Evolutionary conservation across 2,329 filamentous ascomycete species (phyloP).

Genomic region (Trichoderma sp.): DNA sequence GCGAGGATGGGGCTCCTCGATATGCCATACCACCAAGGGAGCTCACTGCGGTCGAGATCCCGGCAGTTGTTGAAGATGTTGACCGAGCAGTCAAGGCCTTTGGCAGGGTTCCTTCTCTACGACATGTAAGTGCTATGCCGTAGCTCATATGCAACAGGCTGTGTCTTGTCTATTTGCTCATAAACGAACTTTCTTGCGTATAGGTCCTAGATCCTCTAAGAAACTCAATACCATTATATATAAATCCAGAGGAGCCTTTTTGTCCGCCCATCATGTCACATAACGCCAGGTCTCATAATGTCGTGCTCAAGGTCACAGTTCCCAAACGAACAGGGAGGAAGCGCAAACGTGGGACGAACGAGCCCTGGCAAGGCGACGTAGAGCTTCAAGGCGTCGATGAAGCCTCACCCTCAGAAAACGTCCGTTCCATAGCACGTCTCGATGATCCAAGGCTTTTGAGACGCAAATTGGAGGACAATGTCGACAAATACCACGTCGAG

Average conservation of each 20-base stretch:
- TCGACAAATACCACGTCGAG: conserved; percentile 63
- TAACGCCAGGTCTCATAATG: conserved; percentile 73
- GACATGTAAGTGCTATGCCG: conserved; percentile 34
- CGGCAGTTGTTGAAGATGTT: conserved; percentile 44
- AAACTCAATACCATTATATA: conserved; percentile 63
- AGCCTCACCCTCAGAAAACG: conserved; percentile 24
- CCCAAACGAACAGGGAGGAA: conserved; percentile 85
- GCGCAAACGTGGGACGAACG: conserved; percentile 74
- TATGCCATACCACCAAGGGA: conserved; percentile 36
- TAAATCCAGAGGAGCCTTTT: conserved; percentile 77
- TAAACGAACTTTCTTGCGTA: neutral
- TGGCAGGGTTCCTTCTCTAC: conserved; percentile 39
- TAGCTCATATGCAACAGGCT: neutral
- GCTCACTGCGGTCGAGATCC: conserved; percentile 44
- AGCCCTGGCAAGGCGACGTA: conserved; percentile 55
- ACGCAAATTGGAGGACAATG: conserved; percentile 68
- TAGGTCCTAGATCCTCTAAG: conserved; percentile 50
- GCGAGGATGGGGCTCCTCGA: conserved; percentile 31
- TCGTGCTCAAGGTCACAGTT: conserved; percentile 82
- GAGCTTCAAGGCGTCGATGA: conserved; percentile 31
- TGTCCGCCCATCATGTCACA: conserved; percentile 76
- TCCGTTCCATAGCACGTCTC: conserved; percentile 45
- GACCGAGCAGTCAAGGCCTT: conserved; percentile 44
- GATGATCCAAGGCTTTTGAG: conserved; percentile 57
- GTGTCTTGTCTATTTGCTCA: neutral